Evolutionary conservation across 805 yeast species (phyloP).

Genomic region (Metschnikowia similis): DNA sequence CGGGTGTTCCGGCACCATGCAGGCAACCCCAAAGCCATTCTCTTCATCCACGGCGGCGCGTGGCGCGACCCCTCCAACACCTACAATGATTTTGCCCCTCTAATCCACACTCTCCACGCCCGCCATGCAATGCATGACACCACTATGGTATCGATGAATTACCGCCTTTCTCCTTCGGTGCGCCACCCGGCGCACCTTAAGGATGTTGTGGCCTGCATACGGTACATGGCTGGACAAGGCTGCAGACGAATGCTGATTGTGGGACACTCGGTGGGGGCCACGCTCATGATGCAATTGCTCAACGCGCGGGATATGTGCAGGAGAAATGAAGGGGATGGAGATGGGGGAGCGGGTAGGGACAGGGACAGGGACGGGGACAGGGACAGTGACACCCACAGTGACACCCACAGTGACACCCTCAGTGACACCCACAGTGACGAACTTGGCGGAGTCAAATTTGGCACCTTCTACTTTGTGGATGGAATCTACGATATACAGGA

Average conservation of each 20-base stretch:
- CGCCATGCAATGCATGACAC: background rate
- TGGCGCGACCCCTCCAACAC: constrained; percentile 75
- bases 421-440: background rate
- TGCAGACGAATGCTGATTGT: constrained; percentile 27
- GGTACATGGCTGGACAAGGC: constrained; percentile 20
- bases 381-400: too few species aligned
- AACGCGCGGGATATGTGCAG: constrained; percentile 18
- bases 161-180: constrained; percentile 60
- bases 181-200: constrained; percentile 57
- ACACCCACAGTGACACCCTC: too few species aligned
- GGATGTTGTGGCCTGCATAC: constrained; percentile 51
- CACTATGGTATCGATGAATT: constrained; percentile 44
- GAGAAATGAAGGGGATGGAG: too few species aligned
- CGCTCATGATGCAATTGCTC: constrained; percentile 53
- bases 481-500: constrained; percentile 61
- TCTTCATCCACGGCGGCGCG: constrained; percentile 84
- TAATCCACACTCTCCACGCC: constrained; percentile 19
- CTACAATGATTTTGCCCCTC: constrained; percentile 45
- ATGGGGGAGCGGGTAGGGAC: too few species aligned
- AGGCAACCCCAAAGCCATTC: constrained; percentile 25
- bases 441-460: background rate
- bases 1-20: constrained; percentile 22
- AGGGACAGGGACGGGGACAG: too few species aligned
- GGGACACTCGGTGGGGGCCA: constrained; percentile 86
- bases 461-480: constrained; percentile 45